A percentile compares a stretch with the other conserved stretches of the same genome.
Evolutionary conservation across 768 basidiomycete genomes (phyloP).

Genomic region (Leucocoprinus leucothites): DNA sequence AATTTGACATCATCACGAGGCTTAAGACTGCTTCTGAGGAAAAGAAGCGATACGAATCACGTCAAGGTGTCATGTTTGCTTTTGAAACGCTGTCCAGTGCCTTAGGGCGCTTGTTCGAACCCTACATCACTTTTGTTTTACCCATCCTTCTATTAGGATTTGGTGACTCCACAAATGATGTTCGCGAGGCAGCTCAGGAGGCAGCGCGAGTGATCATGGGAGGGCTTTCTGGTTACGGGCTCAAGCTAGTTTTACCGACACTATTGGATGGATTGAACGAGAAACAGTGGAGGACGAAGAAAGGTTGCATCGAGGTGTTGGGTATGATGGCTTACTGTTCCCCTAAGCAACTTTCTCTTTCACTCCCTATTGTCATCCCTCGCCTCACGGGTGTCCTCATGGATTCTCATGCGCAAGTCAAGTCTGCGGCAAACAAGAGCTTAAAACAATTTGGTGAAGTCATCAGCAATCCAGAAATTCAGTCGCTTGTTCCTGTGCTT

Average conservation of each 20-base stretch:
- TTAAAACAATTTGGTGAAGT: constrained; percentile 98
- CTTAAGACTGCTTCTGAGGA: constrained; percentile 79
- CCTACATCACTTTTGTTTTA: constrained; percentile 81
- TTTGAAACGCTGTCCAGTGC: constrained; percentile 88
- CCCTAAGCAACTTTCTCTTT: constrained; percentile 89
- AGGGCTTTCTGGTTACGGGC: constrained; percentile 89
- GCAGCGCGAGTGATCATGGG: constrained; percentile 94
- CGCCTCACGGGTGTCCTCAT: constrained; percentile 92
- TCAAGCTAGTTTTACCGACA: constrained; percentile 92
- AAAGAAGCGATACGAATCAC: constrained; percentile 81
- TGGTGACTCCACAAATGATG: constrained; percentile 83
- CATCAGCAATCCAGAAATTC: constrained; percentile 96
- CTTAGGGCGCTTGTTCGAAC: constrained; percentile 89
- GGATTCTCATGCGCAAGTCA: constrained; percentile 96
- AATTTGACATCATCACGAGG: constrained; percentile 72
- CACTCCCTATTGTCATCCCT: constrained; percentile 94
- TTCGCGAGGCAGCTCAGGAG: constrained; percentile 91
- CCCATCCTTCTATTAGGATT: constrained; percentile 82
- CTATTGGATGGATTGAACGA: constrained; percentile 90
- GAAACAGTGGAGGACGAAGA: constrained; percentile 98
- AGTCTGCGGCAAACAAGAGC: constrained; percentile 88
- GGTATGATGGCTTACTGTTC: constrained; percentile 99
- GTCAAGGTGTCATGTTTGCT: constrained; percentile 94
- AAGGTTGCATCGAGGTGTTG: constrained; percentile 93
- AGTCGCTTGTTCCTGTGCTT: constrained; percentile 82